Conservation (phyloP, 2,329 filamentous ascomycete genomes). For the Beauveria asiatica region DNA sequence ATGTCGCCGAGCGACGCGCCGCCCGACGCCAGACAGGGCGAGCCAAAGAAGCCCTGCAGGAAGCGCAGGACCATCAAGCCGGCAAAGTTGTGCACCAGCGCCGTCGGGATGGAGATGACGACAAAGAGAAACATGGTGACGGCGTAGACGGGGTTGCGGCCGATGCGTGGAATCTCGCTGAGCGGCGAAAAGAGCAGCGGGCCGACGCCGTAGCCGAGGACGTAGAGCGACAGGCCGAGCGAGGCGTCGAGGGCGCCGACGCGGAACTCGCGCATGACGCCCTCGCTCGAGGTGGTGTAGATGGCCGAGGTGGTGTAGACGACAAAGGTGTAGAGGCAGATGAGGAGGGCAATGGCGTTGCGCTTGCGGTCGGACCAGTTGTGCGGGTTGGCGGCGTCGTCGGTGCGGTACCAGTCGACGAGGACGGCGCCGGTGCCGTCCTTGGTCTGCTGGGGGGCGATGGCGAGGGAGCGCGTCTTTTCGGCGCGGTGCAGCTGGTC, state of each 20-base stretch:
- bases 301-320: slow-evolving; percentile 45
- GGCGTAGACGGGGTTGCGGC: slow-evolving; percentile 60
- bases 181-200: slow-evolving; percentile 59
- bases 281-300: slow-evolving; percentile 36
- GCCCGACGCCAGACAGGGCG: slow-evolving; percentile 54
- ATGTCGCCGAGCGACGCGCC: slow-evolving; percentile 44
- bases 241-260: slow-evolving; percentile 43
- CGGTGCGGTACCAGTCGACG: slow-evolving; percentile 46
- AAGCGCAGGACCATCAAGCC: slow-evolving; percentile 58
- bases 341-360: slow-evolving; percentile 32
- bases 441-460: slow-evolving; percentile 38
- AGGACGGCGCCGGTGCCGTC: slow-evolving; percentile 38
- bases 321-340: slow-evolving; percentile 51
- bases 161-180: slow-evolving; percentile 57
- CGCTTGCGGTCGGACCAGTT: slow-evolving; percentile 43
- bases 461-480: slow-evolving; percentile 37
- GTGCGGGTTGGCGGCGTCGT: slow-evolving; percentile 47
- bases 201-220: slow-evolving; percentile 54
- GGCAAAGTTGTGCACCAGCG: slow-evolving; percentile 52
- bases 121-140: slow-evolving; percentile 61
- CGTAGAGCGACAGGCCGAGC: slow-evolving; percentile 53
- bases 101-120: slow-evolving; percentile 55
- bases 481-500: slow-evolving; percentile 30
- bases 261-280: slow-evolving; percentile 44
- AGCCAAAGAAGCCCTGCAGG: slow-evolving; percentile 58